phyloP scores from a whole-genome alignment of 345 rosid species.

The Hibiscus trionum region DNA sequence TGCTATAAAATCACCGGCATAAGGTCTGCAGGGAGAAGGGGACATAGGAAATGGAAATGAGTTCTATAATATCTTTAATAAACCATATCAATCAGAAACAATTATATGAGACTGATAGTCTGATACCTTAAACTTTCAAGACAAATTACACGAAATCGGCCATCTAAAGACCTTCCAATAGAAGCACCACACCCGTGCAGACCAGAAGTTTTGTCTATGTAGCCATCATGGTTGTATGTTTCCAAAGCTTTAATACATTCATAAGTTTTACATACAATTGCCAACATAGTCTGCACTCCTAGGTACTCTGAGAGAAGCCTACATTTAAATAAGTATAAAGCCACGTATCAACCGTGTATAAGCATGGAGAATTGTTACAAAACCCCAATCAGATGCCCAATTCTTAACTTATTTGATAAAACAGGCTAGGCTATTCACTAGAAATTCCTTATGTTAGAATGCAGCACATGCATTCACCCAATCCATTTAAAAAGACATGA shows the following conservation, averaged over 20 bases:
- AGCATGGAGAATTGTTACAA: not conserved
- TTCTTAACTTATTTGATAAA: not conserved
- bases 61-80: not conserved
- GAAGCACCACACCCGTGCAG: conserved; percentile 73
- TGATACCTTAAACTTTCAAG: conserved; percentile 71
- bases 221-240: conserved; percentile 44
- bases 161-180: conserved; percentile 56
- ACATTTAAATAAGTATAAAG: conserved; percentile 18
- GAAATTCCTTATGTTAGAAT: not conserved
- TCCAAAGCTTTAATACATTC: conserved; percentile 54
- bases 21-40: not conserved
- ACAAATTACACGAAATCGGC: conserved; percentile 58
- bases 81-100: not conserved
- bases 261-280: conserved; percentile 60
- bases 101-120: conserved; percentile 2
- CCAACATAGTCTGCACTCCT: conserved; percentile 71
- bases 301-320: conserved; percentile 76
- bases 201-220: conserved; percentile 48
- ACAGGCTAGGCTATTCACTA: not conserved
- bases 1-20: not conserved
- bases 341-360: not conserved
- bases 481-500: not conserved
- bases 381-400: not conserved
- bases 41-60: not conserved
- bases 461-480: not conserved